Percentiles rank a stretch among this genome's conserved stretches.
Evolutionary conservation across 148 eudicot genomes (phyloP).

Genomic region (Vaccinium corymbosum): DNA sequence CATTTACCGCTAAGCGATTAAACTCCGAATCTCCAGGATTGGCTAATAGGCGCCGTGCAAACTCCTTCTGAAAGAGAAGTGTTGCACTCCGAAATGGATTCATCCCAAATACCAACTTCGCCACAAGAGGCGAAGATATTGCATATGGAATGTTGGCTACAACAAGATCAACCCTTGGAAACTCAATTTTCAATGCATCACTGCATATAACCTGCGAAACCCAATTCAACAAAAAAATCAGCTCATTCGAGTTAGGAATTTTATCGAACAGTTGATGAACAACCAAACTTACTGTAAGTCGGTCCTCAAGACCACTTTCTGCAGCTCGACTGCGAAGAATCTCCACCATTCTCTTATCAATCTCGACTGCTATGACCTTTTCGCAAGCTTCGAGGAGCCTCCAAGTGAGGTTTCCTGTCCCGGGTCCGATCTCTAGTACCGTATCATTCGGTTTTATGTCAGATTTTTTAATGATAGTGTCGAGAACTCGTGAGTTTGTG

Average conservation of each 20-base stretch:
- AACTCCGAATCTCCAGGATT: constrained; percentile 94
- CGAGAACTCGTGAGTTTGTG: constrained; percentile 65
- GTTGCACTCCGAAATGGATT: constrained; percentile 65
- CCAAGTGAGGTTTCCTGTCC: constrained; percentile 90
- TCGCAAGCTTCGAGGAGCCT: constrained; percentile 72
- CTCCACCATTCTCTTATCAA: constrained; percentile 84
- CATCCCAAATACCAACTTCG: constrained; percentile 67
- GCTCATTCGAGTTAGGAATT: constrained; percentile 23
- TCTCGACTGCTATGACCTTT: constrained; percentile 73
- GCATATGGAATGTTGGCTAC: constrained; percentile 95
- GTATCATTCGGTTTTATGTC: constrained; percentile 56
- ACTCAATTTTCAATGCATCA: constrained; percentile 82
- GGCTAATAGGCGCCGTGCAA: constrained; percentile 77
- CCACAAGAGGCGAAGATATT: constrained; percentile 86
- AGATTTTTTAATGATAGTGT: constrained; percentile 69
- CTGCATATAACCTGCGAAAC: constrained; percentile 56
- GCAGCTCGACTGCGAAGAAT: constrained; percentile 57
- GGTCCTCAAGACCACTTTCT: constrained; percentile 43
- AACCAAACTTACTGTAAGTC: constrained; percentile 31
- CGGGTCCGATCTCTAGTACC: constrained; percentile 92
- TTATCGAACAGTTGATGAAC: constrained; percentile 26
- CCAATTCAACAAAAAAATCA: background rate
- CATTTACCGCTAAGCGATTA: constrained; percentile 80
- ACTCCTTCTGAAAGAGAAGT: constrained; percentile 89
- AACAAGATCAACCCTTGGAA: constrained; percentile 77